Evolutionary conservation across 106 monocot species (phyloP), one percentile per base, ranked within the genome.

Genomic region (Xerophyta viscosa): DNA sequence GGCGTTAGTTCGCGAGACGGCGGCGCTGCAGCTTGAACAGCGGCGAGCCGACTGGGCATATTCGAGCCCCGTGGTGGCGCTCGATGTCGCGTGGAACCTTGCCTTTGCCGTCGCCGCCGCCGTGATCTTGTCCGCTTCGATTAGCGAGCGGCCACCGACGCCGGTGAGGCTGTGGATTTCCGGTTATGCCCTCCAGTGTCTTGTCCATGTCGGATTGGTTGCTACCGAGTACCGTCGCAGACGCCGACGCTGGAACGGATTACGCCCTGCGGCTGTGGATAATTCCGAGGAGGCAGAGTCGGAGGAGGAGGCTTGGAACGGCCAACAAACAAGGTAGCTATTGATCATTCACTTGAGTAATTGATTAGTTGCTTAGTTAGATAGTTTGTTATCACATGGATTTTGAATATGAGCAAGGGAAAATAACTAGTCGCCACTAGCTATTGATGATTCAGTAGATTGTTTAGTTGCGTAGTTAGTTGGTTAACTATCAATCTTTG

Each of bases 131-230:
- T 44, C 48, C 41, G 46, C 62, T 46, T 48, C 70, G 4, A 17
- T 37, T 8, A 8, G 6, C 15, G 67, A 67, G 58, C 33, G 49
- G 8, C 67, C 67, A 13, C 8, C 11, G 48, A 42, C 50, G 20
- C 67, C 67, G 28, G 37, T 58, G 19, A 46, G 67, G 1, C 2
- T 67, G 22, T 67, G 67, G 67, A 11, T 58, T 27, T 48, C 15
- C 3, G 67, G 67, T 9, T 67, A 67, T 48, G 67, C 49, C 0
- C 39, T 67, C 20, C 67, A 67, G 67, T 67, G 67, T 57, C 2
- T 58, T 11, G 21, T 67, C 21, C 67, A 67, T 15, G 67, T 67
- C 2, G 67, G 4, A 14, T 26, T 67, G 7, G 67, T 67, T 17
- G 56, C 48, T 30, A 27, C 9, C 9, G 67, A 67, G 41, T 67